Evolutionary conservation across 805 yeast species (phyloP).

Genomic region (Starmerella sirachaensis): DNA sequence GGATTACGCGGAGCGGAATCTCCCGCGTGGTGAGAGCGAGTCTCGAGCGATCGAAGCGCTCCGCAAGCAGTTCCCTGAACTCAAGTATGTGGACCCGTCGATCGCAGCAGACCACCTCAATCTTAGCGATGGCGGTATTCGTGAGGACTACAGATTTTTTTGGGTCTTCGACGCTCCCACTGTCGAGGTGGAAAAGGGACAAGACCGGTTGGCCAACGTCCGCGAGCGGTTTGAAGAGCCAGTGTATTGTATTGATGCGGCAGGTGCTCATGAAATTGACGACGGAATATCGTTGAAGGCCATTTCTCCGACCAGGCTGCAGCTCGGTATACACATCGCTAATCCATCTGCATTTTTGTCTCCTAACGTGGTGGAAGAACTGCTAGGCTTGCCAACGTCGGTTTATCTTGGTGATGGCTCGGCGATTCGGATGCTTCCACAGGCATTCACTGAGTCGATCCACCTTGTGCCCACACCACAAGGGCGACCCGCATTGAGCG

Average conservation of each 20-base stretch:
- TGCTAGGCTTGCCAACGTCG: slow-evolving; percentile 6
- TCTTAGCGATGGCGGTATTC: slow-evolving; percentile 3
- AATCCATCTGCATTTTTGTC: slow-evolving; percentile 64
- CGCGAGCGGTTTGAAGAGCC: slow-evolving; percentile 11
- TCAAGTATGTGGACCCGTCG: slow-evolving; percentile 4
- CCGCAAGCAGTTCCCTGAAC: slow-evolving; percentile 5
- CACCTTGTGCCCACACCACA: slow-evolving; percentile 1
- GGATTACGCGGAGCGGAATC: slow-evolving; percentile 20
- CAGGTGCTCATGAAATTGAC: slow-evolving; percentile 77
- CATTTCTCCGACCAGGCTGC: slow-evolving; percentile 6
- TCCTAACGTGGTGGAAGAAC: slow-evolving; percentile 27
- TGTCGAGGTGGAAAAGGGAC: neutral
- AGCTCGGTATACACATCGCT: slow-evolving; percentile 65
- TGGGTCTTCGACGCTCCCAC: slow-evolving; percentile 7
- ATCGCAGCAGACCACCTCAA: slow-evolving; percentile 14
- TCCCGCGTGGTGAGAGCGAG: slow-evolving; percentile 12
- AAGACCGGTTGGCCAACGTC: slow-evolving; percentile 3
- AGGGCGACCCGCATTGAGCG: slow-evolving; percentile 7
- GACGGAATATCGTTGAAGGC: slow-evolving; percentile 61
- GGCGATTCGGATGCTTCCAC: slow-evolving; percentile 11
- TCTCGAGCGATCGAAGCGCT: slow-evolving; percentile 16
- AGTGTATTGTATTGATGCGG: slow-evolving; percentile 73
- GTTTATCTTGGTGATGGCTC: slow-evolving; percentile 5
- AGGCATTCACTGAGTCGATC: neutral
- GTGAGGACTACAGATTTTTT: slow-evolving; percentile 1